A percentile compares a stretch with the other conserved stretches of the same genome.
phyloP scores from a whole-genome alignment of 2,329 filamentous ascomycete species.

The Fusarium praegraminearum region DNA sequence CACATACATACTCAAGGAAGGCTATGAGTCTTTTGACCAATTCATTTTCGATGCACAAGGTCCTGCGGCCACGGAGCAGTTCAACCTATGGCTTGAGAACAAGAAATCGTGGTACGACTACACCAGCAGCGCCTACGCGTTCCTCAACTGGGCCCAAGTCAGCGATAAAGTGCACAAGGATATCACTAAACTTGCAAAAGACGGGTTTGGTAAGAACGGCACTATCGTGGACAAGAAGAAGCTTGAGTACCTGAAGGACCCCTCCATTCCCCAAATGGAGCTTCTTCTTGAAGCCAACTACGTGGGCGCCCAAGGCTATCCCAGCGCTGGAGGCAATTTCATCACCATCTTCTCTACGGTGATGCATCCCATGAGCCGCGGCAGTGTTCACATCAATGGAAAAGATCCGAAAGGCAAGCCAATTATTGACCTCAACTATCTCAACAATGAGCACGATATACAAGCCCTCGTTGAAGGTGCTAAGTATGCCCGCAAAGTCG shows the following conservation, averaged over 20 bases:
- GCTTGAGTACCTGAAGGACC: neutral
- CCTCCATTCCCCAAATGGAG: constrained; percentile 3
- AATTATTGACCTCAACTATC: neutral
- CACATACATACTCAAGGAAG: neutral
- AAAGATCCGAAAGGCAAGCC: neutral
- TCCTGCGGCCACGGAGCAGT: neutral
- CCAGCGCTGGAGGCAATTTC: neutral
- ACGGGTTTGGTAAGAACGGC: neutral
- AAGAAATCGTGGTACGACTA: constrained; percentile 13
- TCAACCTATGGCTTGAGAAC: constrained; percentile 7
- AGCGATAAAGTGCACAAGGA: neutral
- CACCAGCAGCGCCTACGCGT: constrained; percentile 8
- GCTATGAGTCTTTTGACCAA: constrained; percentile 4
- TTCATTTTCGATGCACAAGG: neutral
- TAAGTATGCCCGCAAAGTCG: constrained; percentile 6
- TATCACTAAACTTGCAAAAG: neutral
- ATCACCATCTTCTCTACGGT: constrained; percentile 1
- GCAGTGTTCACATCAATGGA: constrained; percentile 2
- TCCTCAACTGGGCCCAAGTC: constrained; percentile 11
- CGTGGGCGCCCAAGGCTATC: constrained; percentile 5
- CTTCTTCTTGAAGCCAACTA: constrained; percentile 12
- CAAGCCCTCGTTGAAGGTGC: neutral
- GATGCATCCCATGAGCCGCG: constrained; percentile 14
- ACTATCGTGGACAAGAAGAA: constrained; percentile 9
- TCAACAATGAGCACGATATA: constrained; percentile 7